Conservation (phyloP, 2,329 filamentous ascomycete genomes). For the Trichophyton equinum region DNA sequence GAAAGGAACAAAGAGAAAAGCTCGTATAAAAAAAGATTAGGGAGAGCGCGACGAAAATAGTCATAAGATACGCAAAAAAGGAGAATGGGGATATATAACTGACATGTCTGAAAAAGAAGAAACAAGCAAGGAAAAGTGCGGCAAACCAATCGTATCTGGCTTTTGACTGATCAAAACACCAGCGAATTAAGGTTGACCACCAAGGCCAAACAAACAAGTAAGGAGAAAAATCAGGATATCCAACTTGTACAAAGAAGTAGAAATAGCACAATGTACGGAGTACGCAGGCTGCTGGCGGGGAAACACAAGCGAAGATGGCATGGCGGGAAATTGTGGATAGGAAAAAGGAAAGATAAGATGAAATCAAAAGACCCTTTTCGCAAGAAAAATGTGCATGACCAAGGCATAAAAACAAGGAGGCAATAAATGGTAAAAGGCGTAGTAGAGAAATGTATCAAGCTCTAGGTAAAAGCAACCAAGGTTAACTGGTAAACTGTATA, state of each 20-base stretch:
- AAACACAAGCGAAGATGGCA: not conserved
- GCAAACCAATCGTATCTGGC: conserved; percentile 1
- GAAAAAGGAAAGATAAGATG: not conserved
- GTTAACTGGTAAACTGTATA: not conserved
- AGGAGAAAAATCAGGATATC: not conserved
- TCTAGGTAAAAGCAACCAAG: not conserved
- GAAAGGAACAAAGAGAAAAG: not conserved
- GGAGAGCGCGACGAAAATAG: not conserved
- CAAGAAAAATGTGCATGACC: not conserved
- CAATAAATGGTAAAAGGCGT: not conserved
- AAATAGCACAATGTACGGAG: not conserved
- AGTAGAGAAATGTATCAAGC: not conserved
- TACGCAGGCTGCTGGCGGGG: not conserved
- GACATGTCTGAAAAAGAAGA: not conserved
- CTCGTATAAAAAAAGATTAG: not conserved
- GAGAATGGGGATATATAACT: conserved; percentile 2
- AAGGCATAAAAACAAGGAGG: not conserved
- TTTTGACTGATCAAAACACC: conserved; percentile 1
- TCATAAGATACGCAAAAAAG: not conserved
- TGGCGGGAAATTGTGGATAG: not conserved
- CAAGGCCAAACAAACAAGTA: not conserved
- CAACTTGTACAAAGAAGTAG: not conserved
- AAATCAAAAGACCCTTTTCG: not conserved
- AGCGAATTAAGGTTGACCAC: conserved; percentile 1
- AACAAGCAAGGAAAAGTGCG: not conserved